phyloP scores from a whole-genome alignment of 371 early-diverging fungal genomes.

The Nematocida ironsii region DNA sequence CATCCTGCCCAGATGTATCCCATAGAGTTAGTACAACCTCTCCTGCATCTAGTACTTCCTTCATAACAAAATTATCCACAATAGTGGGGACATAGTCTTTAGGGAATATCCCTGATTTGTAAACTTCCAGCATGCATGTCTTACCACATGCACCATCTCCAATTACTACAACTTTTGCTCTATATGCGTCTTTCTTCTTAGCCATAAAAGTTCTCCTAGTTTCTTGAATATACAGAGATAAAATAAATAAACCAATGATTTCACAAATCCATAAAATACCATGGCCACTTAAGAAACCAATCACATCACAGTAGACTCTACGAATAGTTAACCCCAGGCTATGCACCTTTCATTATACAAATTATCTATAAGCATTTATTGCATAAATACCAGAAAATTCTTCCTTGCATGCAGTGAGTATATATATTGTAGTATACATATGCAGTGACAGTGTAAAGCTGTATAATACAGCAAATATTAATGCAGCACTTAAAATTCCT shows the following conservation, averaged over 20 bases:
- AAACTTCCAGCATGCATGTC: constrained; percentile 71
- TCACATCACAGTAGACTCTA: too few species aligned
- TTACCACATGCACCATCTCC: constrained; percentile 72
- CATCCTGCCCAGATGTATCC: constrained; percentile 72
- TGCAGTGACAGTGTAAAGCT: too few species aligned
- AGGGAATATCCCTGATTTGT: constrained; percentile 70
- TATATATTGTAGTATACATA: too few species aligned
- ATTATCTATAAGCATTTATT: too few species aligned
- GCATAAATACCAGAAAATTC: too few species aligned
- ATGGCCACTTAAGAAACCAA: too few species aligned
- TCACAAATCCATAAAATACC: neutral
- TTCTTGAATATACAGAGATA: constrained; percentile 4
- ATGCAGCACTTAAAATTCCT: neutral
- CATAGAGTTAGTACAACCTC: constrained; percentile 70
- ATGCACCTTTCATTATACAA: too few species aligned
- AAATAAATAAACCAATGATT: constrained; percentile 1
- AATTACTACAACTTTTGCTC: constrained; percentile 70
- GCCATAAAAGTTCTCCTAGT: constrained; percentile 19
- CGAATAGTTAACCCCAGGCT: too few species aligned
- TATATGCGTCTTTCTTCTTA: constrained; percentile 35
- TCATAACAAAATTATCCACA: constrained; percentile 71
- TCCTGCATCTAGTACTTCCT: constrained; percentile 56
- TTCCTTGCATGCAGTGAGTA: too few species aligned
- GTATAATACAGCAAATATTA: too few species aligned
- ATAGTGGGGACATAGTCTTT: constrained; percentile 71